These are phyloP conservation scores for Epichloe aotearoae DNA, from an alignment of 2,329 filamentous ascomycete species.

Conservation along the genomic window DNA sequence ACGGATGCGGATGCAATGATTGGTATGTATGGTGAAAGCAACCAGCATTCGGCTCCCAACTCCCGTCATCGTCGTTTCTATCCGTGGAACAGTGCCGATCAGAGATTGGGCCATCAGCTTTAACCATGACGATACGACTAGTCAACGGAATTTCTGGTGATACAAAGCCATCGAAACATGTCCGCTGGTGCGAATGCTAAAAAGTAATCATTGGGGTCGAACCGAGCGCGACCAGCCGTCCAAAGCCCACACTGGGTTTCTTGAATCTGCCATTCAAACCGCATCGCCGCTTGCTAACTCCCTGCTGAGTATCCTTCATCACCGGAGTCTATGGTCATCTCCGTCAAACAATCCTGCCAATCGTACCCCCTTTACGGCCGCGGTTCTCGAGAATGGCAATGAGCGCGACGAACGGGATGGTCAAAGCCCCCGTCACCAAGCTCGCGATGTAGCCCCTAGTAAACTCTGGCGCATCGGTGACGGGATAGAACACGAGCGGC, in stretches of 20 bases:
- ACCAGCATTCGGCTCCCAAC: no score
- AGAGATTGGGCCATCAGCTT: background rate
- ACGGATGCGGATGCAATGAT: background rate
- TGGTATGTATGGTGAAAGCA: no score
- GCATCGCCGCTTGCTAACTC: background rate
- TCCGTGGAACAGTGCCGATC: no score
- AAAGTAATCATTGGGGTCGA: background rate
- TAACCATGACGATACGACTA: background rate
- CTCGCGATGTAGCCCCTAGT: constrained; percentile 26
- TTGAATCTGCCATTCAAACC: background rate
- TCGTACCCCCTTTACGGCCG: constrained; percentile 12
- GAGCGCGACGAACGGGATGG: constrained; percentile 21
- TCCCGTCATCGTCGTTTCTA: no score
- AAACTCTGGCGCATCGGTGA: constrained; percentile 26
- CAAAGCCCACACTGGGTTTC: background rate
- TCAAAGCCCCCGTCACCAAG: constrained; percentile 22
- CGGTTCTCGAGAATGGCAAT: constrained; percentile 24
- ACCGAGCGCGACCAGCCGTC: background rate
- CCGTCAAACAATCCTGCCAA: constrained; percentile 12
- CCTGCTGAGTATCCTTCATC: background rate
- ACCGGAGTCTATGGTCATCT: background rate
- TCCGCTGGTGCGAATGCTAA: background rate
- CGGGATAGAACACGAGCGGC: constrained; percentile 26
- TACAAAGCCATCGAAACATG: background rate
- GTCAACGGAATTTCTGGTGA: background rate